Evolutionary conservation across 163 green algal species (phyloP).

Genomic region (Prototheca cutis): DNA sequence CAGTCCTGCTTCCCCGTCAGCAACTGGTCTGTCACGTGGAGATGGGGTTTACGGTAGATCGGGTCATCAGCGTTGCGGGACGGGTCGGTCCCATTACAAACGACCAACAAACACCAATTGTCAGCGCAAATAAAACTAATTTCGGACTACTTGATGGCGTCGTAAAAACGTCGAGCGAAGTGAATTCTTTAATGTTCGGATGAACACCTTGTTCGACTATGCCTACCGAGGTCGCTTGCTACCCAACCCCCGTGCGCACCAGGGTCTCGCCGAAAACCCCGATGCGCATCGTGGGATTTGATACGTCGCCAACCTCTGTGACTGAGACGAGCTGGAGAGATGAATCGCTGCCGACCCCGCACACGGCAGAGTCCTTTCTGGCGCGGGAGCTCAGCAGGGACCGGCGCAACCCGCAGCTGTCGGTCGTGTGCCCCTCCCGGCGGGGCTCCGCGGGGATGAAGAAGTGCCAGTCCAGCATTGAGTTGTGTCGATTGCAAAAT

Average conservation of each 20-base stretch:
- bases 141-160: no score
- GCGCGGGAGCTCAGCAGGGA: neutral
- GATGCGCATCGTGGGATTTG: constrained; percentile 6
- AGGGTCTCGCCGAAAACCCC: neutral
- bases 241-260: neutral
- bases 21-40: no score
- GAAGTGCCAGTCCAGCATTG: neutral
- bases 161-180: no score
- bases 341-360: neutral
- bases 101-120: no score
- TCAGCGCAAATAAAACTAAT: no score
- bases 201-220: no score
- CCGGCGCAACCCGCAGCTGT: neutral
- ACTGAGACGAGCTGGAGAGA: neutral
- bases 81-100: no score
- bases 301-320: constrained; percentile 1
- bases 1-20: no score
- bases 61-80: no score
- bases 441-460: neutral
- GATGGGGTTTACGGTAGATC: no score
- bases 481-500: neutral
- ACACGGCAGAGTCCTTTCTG: neutral
- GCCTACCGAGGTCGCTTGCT: neutral
- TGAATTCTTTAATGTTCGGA: no score
- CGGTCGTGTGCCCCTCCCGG: neutral